Evolutionary conservation across 371 early-diverging fungal species (phyloP).

Genomic region (Apophysomyces ossiformis): DNA sequence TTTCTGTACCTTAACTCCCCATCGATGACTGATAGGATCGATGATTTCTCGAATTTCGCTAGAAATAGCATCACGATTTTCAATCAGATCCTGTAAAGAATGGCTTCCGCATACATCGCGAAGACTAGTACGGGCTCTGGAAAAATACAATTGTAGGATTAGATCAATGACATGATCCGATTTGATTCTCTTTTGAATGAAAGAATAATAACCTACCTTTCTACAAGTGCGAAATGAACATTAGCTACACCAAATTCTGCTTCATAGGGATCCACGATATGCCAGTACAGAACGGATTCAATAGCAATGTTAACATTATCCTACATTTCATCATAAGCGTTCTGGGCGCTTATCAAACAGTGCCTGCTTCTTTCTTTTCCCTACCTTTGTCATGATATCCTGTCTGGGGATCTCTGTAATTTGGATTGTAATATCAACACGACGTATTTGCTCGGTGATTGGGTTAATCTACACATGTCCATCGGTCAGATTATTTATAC

Average conservation of each 20-base stretch:
- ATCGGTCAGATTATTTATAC: neutral
- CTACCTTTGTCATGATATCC: constrained; percentile 77
- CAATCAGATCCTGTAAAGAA: constrained; percentile 74
- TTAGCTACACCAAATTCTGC: constrained; percentile 79
- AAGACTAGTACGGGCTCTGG: constrained; percentile 70
- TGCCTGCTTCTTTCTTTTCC: too few relatives aligned
- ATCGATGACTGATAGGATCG: constrained; percentile 48
- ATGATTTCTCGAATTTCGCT: constrained; percentile 80
- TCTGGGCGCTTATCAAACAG: neutral
- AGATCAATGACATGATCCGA: neutral
- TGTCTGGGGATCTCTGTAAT: constrained; percentile 76
- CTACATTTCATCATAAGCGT: constrained; percentile 10
- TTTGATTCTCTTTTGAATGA: constrained; percentile 5
- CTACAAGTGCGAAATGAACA: constrained; percentile 76
- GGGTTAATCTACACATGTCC: constrained; percentile 63
- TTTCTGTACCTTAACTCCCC: constrained; percentile 71
- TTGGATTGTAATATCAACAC: constrained; percentile 78
- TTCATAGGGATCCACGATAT: constrained; percentile 79
- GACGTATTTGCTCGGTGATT: constrained; percentile 65
- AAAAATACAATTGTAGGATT: neutral
- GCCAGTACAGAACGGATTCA: constrained; percentile 89
- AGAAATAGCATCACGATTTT: constrained; percentile 88
- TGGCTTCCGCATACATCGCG: constrained; percentile 68
- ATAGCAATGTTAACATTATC: constrained; percentile 85
- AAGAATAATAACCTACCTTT: constrained; percentile 48